A percentile compares a stretch with the other conserved stretches of the same genome.
Evolutionary conservation across 495 filamentous ascomycete species (phyloP).

Genomic region (Lepidopterella palustris): DNA sequence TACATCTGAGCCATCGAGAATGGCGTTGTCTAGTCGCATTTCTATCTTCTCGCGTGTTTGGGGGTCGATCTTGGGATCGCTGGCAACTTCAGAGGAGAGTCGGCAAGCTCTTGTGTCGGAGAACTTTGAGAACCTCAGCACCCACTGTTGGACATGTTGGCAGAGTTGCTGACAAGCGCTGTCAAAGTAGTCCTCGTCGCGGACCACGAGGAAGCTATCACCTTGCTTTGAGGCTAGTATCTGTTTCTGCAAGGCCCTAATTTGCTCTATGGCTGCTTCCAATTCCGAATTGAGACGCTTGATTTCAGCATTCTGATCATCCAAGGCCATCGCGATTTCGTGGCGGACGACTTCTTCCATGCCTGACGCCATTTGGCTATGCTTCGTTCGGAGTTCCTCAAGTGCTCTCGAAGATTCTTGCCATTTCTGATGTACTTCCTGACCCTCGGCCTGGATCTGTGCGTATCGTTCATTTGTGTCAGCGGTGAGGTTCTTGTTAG

Average conservation of each 20-base stretch:
- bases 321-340: constrained; percentile 54
- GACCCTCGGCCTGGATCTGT: constrained; percentile 49
- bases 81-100: constrained; percentile 64
- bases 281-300: constrained; percentile 69
- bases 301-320: constrained; percentile 74
- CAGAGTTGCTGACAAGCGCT: constrained; percentile 89
- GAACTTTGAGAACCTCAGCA: constrained; percentile 91
- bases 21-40: constrained; percentile 84
- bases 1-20: constrained; percentile 88
- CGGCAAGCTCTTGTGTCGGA: constrained; percentile 83
- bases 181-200: constrained; percentile 92
- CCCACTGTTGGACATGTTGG: constrained; percentile 91
- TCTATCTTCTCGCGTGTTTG: constrained; percentile 73
- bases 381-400: constrained; percentile 53
- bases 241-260: constrained; percentile 74
- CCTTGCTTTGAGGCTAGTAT: constrained; percentile 59
- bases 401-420: constrained; percentile 51
- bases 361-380: constrained; percentile 52
- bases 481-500: constrained; percentile 59
- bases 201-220: constrained; percentile 64
- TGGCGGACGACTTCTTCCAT: constrained; percentile 57
- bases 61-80: constrained; percentile 16
- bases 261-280: constrained; percentile 67
- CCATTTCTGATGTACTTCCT: constrained; percentile 45
- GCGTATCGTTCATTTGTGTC: constrained; percentile 59